A percentile compares a stretch with the other conserved stretches of the same genome.
These are phyloP conservation scores for Ustilago vetiveriae DNA, from an alignment of 1,284 basidiomycete species.

Conservation along the genomic window DNA sequence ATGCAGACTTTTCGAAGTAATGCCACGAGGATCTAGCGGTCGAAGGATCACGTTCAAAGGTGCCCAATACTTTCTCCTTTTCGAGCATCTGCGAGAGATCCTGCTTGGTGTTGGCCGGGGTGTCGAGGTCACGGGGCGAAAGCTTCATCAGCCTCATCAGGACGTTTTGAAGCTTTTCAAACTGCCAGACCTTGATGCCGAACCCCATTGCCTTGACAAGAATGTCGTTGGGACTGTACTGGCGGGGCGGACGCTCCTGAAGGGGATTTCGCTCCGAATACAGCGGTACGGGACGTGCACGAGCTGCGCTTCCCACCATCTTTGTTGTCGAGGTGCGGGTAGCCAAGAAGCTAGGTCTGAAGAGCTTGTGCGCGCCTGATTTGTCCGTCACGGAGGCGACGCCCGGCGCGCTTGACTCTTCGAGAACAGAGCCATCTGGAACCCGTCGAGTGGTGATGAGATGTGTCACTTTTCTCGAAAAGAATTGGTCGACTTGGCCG, in stretches of 20 bases:
- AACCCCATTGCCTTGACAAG: conserved; percentile 80
- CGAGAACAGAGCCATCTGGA: conserved; percentile 19
- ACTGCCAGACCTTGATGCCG: conserved; percentile 88
- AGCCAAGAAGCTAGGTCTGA: conserved; percentile 43
- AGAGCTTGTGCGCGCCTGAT: conserved; percentile 27
- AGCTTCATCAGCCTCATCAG: conserved; percentile 40
- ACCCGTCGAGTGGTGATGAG: conserved; percentile 58
- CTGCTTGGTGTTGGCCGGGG: conserved; percentile 33
- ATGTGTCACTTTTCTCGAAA: conserved; percentile 63
- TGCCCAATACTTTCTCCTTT: conserved; percentile 86
- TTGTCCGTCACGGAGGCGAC: conserved; percentile 8
- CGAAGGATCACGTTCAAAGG: conserved; percentile 86
- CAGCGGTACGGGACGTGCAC: conserved; percentile 45
- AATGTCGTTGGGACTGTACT: conserved; percentile 70
- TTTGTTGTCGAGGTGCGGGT: conserved; percentile 27
- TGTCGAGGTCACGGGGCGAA: conserved; percentile 25
- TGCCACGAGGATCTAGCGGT: conserved; percentile 86
- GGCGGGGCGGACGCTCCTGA: conserved; percentile 67
- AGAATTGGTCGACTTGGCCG: conserved; percentile 63
- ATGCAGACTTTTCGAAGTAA: conserved; percentile 83
- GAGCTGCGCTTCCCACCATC: conserved; percentile 10
- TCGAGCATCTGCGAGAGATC: conserved; percentile 75
- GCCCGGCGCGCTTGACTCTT: conserved; percentile 2
- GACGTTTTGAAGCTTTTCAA: conserved; percentile 67
- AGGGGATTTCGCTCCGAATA: conserved; percentile 65